Evolutionary conservation across 2,329 filamentous ascomycete genomes (phyloP).

Genomic region (Geosmithia putterillii): DNA sequence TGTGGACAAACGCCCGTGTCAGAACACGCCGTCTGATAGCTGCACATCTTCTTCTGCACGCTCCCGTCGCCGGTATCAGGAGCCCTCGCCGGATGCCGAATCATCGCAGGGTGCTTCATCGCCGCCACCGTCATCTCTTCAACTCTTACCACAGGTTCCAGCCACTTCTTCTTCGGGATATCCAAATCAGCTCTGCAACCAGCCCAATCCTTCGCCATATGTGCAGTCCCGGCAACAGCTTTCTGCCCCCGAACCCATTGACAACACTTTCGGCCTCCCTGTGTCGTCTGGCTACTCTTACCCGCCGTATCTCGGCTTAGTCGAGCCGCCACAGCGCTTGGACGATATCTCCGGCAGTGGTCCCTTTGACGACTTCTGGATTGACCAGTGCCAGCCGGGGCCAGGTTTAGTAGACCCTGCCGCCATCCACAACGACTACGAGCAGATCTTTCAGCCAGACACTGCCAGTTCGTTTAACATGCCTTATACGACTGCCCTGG

Average conservation of each 20-base stretch:
- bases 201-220: background rate
- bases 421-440: constrained; percentile 18
- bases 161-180: too few species aligned
- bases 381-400: background rate
- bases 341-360: background rate
- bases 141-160: background rate
- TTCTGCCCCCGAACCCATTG: background rate
- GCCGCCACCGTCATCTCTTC: background rate
- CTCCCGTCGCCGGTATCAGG: background rate
- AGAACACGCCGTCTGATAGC: background rate
- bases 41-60: background rate
- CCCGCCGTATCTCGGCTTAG: background rate
- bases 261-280: background rate
- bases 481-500: constrained; percentile 49
- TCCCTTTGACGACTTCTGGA: background rate
- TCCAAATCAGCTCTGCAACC: too few species aligned
- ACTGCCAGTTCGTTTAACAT: constrained; percentile 54
- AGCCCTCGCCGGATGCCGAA: background rate
- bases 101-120: background rate
- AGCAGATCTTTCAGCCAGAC: constrained; percentile 46
- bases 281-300: background rate
- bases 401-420: background rate
- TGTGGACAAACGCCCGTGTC: constrained; percentile 26
- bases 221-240: background rate
- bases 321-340: background rate